These are phyloP conservation scores for Sordariomycetes sp. DNA, from an alignment of 2,329 filamentous ascomycete genomes.

Conservation along the genomic window DNA sequence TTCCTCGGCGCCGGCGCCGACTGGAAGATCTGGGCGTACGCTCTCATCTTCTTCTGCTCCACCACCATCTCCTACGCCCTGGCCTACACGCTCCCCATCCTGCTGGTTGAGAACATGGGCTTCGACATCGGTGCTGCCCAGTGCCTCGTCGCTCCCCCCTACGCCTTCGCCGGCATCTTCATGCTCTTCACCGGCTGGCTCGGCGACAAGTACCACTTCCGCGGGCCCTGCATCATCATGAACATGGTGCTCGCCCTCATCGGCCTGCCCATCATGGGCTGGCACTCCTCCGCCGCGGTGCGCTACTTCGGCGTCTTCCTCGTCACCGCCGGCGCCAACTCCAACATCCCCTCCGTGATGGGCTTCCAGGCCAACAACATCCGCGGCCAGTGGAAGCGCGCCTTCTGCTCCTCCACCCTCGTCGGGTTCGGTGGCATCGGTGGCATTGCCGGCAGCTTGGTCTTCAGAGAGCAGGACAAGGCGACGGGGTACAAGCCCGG, in stretches of 20 bases:
- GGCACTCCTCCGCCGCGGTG: slow-evolving; percentile 41
- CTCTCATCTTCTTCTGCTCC: slow-evolving; percentile 51
- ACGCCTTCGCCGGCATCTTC: slow-evolving; percentile 53
- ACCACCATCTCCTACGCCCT: slow-evolving; percentile 69
- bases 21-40: slow-evolving; percentile 54
- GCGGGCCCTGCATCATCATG: slow-evolving; percentile 56
- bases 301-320: slow-evolving; percentile 71
- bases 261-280: slow-evolving; percentile 66
- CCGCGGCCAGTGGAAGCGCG: slow-evolving; percentile 81
- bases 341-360: slow-evolving; percentile 66
- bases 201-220: slow-evolving; percentile 57
- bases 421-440: slow-evolving; percentile 71
- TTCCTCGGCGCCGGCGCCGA: slow-evolving; percentile 39
- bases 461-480: slow-evolving; percentile 54
- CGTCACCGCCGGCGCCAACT: slow-evolving; percentile 66
- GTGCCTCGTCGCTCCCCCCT: slow-evolving; percentile 64
- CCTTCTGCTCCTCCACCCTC: slow-evolving; percentile 66
- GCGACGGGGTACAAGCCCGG: slow-evolving; percentile 43
- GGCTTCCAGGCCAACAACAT: slow-evolving; percentile 85
- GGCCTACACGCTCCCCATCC: slow-evolving; percentile 71
- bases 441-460: slow-evolving; percentile 65
- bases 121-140: slow-evolving; percentile 57
- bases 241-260: slow-evolving; percentile 60
- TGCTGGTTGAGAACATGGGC: slow-evolving; percentile 53
- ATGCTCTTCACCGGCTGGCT: slow-evolving; percentile 52